These are phyloP conservation scores for Fagus crenata DNA, from an alignment of 306 rosid species.

Conservation along the genomic window DNA sequence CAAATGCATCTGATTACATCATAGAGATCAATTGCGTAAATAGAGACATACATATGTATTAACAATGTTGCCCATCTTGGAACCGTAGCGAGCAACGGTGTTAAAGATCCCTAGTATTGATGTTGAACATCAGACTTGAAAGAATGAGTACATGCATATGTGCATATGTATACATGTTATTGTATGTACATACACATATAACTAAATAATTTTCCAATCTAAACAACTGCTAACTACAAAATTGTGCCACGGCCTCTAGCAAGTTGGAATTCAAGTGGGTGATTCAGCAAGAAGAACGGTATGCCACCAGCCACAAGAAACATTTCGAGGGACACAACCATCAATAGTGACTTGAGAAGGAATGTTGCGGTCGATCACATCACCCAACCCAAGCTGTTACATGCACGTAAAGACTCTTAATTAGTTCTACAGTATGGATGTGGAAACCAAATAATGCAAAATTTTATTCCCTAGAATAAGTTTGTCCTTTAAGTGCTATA, in stretches of 20 bases:
- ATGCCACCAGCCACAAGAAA: slow-evolving; percentile 99
- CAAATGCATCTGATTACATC: slow-evolving; percentile 16
- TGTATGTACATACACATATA: slow-evolving; percentile 57
- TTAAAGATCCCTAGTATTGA: slow-evolving; percentile 24
- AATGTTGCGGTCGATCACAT: slow-evolving; percentile 83
- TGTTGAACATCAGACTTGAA: slow-evolving; percentile 44
- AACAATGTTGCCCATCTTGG: slow-evolving; percentile 35
- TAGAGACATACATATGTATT: slow-evolving; percentile 28
- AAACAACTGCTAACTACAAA: slow-evolving; percentile 75
- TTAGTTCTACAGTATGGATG: not conserved
- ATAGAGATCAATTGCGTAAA: slow-evolving; percentile 28
- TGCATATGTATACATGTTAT: slow-evolving; percentile 35
- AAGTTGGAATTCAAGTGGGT: slow-evolving; percentile 49
- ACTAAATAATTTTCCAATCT: slow-evolving; percentile 31
- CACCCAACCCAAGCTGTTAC: slow-evolving; percentile 91
- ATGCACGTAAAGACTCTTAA: slow-evolving; percentile 12
- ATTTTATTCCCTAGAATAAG: not conserved
- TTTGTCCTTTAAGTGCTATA: not conserved
- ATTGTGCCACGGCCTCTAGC: slow-evolving; percentile 46
- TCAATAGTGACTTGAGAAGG: slow-evolving; percentile 73
- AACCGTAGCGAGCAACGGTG: slow-evolving; percentile 26
- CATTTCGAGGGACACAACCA: slow-evolving; percentile 59
- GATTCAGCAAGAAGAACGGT: slow-evolving; percentile 81
- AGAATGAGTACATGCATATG: slow-evolving; percentile 48
- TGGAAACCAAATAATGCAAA: not conserved